phyloP scores from a whole-genome alignment of 768 basidiomycete species.

The Collybia sp. region DNA sequence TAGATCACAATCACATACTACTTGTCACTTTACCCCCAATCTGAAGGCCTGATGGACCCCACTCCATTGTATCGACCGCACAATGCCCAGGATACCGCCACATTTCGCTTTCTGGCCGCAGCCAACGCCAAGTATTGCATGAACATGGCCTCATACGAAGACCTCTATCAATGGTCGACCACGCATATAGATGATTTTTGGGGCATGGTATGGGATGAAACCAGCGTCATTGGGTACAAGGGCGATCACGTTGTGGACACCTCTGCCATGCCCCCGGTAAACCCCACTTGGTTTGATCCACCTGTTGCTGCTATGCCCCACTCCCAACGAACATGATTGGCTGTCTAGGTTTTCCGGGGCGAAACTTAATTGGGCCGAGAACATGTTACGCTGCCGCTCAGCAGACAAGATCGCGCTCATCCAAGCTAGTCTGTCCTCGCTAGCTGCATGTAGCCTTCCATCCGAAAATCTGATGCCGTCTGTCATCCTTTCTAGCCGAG shows the following conservation, averaged over 20 bases:
- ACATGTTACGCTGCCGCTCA: slow-evolving; percentile 62
- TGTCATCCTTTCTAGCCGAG: slow-evolving; percentile 43
- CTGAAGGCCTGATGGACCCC: slow-evolving; percentile 7
- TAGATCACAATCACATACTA: background rate
- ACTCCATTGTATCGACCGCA: slow-evolving; percentile 39
- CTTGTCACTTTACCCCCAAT: slow-evolving; percentile 1
- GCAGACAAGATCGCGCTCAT: slow-evolving; percentile 59
- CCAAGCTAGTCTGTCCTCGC: slow-evolving; percentile 54
- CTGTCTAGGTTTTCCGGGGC: slow-evolving; percentile 47
- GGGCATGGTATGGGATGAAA: slow-evolving; percentile 69
- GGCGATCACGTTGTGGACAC: slow-evolving; percentile 56
- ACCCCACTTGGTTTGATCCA: slow-evolving; percentile 58
- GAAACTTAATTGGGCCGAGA: slow-evolving; percentile 76
- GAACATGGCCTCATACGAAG: slow-evolving; percentile 47
- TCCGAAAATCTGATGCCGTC: slow-evolving; percentile 10
- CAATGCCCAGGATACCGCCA: slow-evolving; percentile 36
- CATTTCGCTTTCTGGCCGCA: slow-evolving; percentile 41
- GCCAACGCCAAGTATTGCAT: slow-evolving; percentile 46
- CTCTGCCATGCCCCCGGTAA: slow-evolving; percentile 45
- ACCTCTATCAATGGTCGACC: slow-evolving; percentile 67
- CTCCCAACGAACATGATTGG: background rate
- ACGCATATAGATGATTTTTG: slow-evolving; percentile 61
- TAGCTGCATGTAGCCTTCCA: slow-evolving; percentile 8
- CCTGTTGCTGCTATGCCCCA: background rate
- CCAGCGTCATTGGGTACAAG: slow-evolving; percentile 57